Base-by-base conservation (phyloP, 1,139 yeast species). In the Suhomyces anneliseae region DNA sequence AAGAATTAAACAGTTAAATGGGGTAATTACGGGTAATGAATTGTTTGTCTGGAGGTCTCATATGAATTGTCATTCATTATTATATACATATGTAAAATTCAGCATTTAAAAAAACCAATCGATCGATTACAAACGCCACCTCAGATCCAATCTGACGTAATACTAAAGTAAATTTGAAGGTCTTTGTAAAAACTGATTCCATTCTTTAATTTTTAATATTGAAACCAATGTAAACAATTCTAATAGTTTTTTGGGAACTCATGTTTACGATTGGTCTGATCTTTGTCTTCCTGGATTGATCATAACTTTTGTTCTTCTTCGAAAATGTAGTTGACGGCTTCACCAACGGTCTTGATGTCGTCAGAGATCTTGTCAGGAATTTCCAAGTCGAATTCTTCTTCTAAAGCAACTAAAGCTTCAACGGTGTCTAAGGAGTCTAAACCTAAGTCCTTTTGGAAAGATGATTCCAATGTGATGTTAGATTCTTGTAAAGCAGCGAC, bases 351-450 rank as follows among this genome's bases (percentile, higher is more conserved):
- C 72, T 81, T 82, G 62, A 83, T 76, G 59, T 82, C 85, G 61
- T 83, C 88, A 44, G 88, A 82, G 51, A 82, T 76, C 64, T 80
- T 79, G 66, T 83, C 89, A 32, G 85, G 85, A 58, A 83, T 79
- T 67, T 83, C 87, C 64, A 83, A 72, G 64, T 83, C 88, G 57
- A 83, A 83, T 66, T 83, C 85, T 69, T 83, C 88, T 69, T 83
- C 88, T 60, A 83, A 79, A 49, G 87, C 87, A 59, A 83, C 88
- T 56, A 83, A 72, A 49, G 86, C 82, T 69, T 83, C 89, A 47
- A 83, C 87, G 46, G 87, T 81, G 59, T 83, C 89, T 54, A 83
- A 75, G 7, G 89, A 83, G 62, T 83, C 89, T 56, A 83, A 70
- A n/a, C 85, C 85, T 62, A 83, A 74, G 60, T 83, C 89, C 59